Evolutionary conservation across 2,329 filamentous ascomycete species (phyloP).

Genomic region (Fusarium napiforme): DNA sequence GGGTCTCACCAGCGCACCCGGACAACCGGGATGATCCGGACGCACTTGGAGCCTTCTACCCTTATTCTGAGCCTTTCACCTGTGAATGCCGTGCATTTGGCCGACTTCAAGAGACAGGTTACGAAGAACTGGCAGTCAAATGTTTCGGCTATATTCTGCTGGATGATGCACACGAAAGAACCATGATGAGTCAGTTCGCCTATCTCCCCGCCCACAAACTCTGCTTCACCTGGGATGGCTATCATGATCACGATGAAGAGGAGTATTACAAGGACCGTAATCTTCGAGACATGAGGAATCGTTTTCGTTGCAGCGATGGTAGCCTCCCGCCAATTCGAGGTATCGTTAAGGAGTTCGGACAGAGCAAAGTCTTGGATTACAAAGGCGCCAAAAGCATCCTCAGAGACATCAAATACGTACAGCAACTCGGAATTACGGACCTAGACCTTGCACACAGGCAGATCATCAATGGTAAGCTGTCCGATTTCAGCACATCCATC

Average conservation of each 20-base stretch:
- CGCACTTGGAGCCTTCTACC: background rate
- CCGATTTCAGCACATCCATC: slow-evolving; percentile 42
- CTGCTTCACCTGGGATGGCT: background rate
- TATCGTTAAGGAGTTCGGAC: slow-evolving; percentile 2
- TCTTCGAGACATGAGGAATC: background rate
- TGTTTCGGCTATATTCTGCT: slow-evolving; percentile 4
- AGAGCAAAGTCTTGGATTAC: background rate
- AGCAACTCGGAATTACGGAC: background rate
- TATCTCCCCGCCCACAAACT: background rate
- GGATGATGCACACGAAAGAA: background rate
- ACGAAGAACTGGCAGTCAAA: background rate
- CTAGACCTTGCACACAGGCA: slow-evolving; percentile 16
- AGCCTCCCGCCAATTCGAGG: slow-evolving; percentile 1
- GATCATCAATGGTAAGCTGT: slow-evolving; percentile 35
- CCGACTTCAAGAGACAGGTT: background rate
- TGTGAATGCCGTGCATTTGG: background rate
- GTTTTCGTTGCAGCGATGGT: background rate
- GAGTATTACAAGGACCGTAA: background rate
- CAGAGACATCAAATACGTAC: background rate
- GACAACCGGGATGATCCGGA: background rate
- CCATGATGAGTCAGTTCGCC: background rate
- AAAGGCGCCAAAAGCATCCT: background rate
- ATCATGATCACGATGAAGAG: background rate
- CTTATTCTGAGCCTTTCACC: background rate
- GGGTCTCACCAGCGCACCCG: background rate